These are phyloP conservation scores for Suillus discolor DNA, from an alignment of 768 basidiomycete genomes.

Conservation along the genomic window DNA sequence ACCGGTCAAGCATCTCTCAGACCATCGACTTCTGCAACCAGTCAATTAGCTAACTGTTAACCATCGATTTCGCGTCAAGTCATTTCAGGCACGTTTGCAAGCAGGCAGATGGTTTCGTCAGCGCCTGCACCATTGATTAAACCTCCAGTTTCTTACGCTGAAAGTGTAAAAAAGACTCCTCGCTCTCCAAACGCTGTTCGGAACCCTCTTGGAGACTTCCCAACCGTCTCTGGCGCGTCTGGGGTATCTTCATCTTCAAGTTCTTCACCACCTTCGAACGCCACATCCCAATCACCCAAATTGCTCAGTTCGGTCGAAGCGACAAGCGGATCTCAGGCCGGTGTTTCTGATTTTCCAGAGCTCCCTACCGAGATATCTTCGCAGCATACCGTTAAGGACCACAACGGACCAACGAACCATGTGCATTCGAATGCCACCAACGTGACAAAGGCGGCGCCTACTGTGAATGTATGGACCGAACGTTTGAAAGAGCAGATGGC, in stretches of 20 bases:
- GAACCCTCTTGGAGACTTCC: slow-evolving; percentile 12
- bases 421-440: slow-evolving; percentile 12
- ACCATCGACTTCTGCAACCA: background rate
- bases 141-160: slow-evolving; percentile 58
- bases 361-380: slow-evolving; percentile 3
- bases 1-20: background rate
- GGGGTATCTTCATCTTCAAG: slow-evolving; percentile 7
- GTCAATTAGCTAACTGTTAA: background rate
- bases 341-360: slow-evolving; percentile 6
- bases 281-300: background rate
- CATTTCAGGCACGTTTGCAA: slow-evolving; percentile 3
- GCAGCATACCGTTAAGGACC: background rate
- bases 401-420: slow-evolving; percentile 3
- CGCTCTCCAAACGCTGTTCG: slow-evolving; percentile 21
- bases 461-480: slow-evolving; percentile 44
- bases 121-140: slow-evolving; percentile 31
- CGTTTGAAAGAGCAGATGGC: slow-evolving; percentile 45
- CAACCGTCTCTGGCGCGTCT: slow-evolving; percentile 7
- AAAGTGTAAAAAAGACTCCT: slow-evolving; percentile 52
- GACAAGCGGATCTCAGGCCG: slow-evolving; percentile 1
- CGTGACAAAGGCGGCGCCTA: slow-evolving; percentile 21
- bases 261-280: slow-evolving; percentile 12
- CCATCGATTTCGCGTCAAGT: background rate
- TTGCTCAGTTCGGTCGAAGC: background rate
- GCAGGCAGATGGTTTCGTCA: slow-evolving; percentile 31